Base-by-base conservation (phyloP, 225 moss, liverwort and hornwort genomes). In the Bryum argenteum region DNA sequence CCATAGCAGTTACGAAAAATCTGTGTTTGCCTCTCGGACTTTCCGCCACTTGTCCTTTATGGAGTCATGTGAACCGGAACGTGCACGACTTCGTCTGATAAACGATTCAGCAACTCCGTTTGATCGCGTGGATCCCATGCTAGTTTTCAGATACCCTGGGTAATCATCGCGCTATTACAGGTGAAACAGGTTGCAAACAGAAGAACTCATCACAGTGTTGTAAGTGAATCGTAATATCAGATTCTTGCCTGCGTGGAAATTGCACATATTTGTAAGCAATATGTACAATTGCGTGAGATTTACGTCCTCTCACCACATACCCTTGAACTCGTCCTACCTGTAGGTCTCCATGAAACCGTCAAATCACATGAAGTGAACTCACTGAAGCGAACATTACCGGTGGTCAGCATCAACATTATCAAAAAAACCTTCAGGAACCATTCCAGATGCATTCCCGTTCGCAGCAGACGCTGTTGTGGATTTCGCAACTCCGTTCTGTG, bases 341-440 rank as follows among this genome's bases (percentile, higher is more conserved):
- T 14, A 47, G 14, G 17, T 17, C 47, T 48, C 5, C 15, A 1
- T 48, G n/a, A 47, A 3, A 10, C 47, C 15, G 33, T 33, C 33
- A 33, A 33, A 33, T 33, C 33, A 33, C 2, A 44, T 17, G 5
- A 16, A 38, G n/a, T 38, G 37, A 4, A n/a, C n/a, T n/a, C n/a
- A n/a, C n/a, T n/a, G n/a, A n/a, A n/a, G n/a, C n/a, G n/a, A n/a
- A n/a, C n/a, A n/a, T n/a, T n/a, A n/a, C 56, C 91, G 88, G 78
- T 94, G 92, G 60, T 98, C 98, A 58, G 94, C 98, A 47, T 89
- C 87, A 63, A 87, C 91, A 66, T 91, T 90, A 79, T 94, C 98
- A 70, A 98, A 98, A 57, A 98, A 98, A 42, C 98, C 98, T 82
- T 91, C 90, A 21, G 98, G 98, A 63, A 98, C 77, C 53, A 73